Evolutionary conservation across 1,139 yeast genomes (phyloP).

Genomic region (Blastobotrys arbuscula): DNA sequence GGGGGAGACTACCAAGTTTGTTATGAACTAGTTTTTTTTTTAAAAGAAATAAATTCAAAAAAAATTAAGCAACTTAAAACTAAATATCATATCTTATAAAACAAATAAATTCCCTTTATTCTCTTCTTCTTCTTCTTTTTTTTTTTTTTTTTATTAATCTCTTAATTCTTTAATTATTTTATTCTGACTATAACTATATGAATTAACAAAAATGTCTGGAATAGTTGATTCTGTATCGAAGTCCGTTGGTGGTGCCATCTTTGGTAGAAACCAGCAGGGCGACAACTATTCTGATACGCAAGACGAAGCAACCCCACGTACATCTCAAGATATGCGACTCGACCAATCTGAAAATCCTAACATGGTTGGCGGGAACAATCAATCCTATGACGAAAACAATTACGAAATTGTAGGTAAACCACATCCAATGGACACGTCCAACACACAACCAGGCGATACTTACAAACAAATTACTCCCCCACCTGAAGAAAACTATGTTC

Average conservation of each 20-base stretch:
- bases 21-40: too few species aligned
- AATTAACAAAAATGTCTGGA: conserved; percentile 12
- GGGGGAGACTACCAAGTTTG: too few species aligned
- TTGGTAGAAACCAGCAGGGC: conserved; percentile 8
- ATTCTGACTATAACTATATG: background rate
- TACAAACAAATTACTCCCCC: background rate
- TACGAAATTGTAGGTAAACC: background rate
- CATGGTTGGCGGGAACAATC: background rate
- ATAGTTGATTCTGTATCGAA: conserved; percentile 17
- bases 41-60: too few species aligned
- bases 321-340: conserved; percentile 1
- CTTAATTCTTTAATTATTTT: background rate
- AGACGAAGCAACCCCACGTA: conserved; percentile 6
- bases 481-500: background rate
- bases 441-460: background rate
- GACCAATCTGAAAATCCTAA: background rate
- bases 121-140: background rate
- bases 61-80: too few species aligned
- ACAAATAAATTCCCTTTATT: background rate
- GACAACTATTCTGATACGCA: background rate
- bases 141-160: background rate
- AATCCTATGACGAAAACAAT: background rate
- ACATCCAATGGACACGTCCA: background rate
- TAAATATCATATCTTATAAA: too few species aligned
- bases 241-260: conserved; percentile 14